Evolutionary conservation across 1,284 basidiomycete genomes (phyloP), one percentile per base, ranked within the genome.

Genomic region (Psilocybe mexicana): DNA sequence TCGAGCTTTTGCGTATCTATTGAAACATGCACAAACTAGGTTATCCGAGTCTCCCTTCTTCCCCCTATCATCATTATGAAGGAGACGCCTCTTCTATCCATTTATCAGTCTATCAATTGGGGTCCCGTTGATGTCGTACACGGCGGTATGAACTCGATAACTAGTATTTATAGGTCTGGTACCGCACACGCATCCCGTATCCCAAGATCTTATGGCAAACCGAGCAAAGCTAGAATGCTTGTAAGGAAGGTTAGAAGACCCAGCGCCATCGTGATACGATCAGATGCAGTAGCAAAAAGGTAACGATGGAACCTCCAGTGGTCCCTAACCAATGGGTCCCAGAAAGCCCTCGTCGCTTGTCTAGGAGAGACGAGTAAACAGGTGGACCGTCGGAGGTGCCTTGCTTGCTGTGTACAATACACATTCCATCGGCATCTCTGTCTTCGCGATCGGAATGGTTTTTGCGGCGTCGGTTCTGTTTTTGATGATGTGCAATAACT

Each of bases 71-170:
- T 58, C 54, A 53, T 49, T 44, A 50, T 44, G 26, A 45, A 50
- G 52, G 54, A 46, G 53, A 35, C 14, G 43, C 46, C 54, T 33
- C 49, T 18, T 18, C 18, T 18, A 18, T 18, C 18, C 18, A 18
- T 18, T 18, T 58, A 25, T 46, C 38, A 36, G 54, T 54, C 57
- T 50, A 60, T 60, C 50, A 55, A 18, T 26, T 51, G 43, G 52
- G 42, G 55, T 52, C 48, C 58, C 58, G 61, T 45, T 62, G 61
- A 57, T 61, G 55, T 59, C 62, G 59, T 60, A 57, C 47, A 52
- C 36, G 55, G 57, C 55, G 57, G 52, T 59, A 51, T 40, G 58
- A 55, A 43, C 55, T 58, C 55, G 55, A 52, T 51, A 33, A 54
- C 25, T 55, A 42, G 28, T 60, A 58, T 61, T 57, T 58, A 49